Evolutionary conservation across 306 rosid genomes (phyloP), one percentile per base, ranked within the genome.

Genomic region (Comarum palustre): DNA sequence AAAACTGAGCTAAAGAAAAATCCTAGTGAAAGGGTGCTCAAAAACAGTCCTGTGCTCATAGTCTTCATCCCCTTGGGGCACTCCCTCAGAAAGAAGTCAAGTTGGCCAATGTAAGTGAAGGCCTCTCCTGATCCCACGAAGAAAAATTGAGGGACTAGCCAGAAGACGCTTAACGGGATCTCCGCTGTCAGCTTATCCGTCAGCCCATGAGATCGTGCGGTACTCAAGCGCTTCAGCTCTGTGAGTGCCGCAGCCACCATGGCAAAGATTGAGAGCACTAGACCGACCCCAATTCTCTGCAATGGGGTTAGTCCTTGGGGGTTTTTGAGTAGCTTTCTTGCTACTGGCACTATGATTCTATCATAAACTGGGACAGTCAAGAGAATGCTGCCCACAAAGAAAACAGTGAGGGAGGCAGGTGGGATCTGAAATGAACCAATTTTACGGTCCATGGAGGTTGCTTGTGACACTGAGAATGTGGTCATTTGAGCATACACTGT

Each of bases 21-120:
- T 31, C 98, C 97, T n/a, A 93, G 31, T 0, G 97, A 81, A 3
- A 93, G 81, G 6, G 97, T 87, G 75, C 96, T 93, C 81, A 93
- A 72, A 59, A 93, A 93, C 72, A 91, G 67, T 17, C 97, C 98
- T 0, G 97, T 93, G 80, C 98, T 93, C 92, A 89, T 87, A 0
- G 97, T 90, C 77, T 91, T 90, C 97, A 91, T 93, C 55, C 98
- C 97, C 67, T 91, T 89, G 0, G 98, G 97, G 22, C 97, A 91
- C 72, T 93, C 98, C 57, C 94, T 80, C 0, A 91, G 82, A 73
- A 93, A 91, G 55, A 93, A 93, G 45, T 89, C 92, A 4, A 93
- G 78, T 51, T 93, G 97, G 0, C 98, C 98, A 70, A 87, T 87
- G 39, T 93, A 91, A 41, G 80, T 91, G 52, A 91, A 91, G 10